phyloP scores from a whole-genome alignment of 306 rosid genomes.

The Lathyrus oleraceus region DNA sequence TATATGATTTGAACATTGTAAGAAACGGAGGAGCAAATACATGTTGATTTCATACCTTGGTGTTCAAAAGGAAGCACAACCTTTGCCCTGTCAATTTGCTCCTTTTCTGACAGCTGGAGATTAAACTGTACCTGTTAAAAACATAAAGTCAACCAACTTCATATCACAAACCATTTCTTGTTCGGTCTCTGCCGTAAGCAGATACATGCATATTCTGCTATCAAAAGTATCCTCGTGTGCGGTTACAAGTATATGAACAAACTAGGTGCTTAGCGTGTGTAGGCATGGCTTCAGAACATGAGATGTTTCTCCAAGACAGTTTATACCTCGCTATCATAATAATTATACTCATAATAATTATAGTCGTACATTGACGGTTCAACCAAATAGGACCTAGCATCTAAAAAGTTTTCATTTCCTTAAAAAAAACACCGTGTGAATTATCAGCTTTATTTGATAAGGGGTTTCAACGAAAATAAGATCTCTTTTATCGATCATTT shows the following conservation, averaged over 20 bases:
- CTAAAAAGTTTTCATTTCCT: neutral
- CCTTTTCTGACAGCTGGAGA: constrained; percentile 91
- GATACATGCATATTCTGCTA: neutral
- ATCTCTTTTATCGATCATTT: constrained; percentile 4
- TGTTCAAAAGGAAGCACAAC: constrained; percentile 97
- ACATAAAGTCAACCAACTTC: constrained; percentile 29
- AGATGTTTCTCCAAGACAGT: constrained; percentile 32
- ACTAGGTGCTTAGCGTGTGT: neutral
- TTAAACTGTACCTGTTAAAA: constrained; percentile 74
- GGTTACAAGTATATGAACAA: neutral
- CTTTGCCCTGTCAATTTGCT: constrained; percentile 75
- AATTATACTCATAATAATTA: constrained; percentile 6
- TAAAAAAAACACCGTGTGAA: constrained; percentile 9
- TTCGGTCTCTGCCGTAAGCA: neutral
- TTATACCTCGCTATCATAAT: neutral
- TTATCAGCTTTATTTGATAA: neutral
- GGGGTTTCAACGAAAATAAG: neutral
- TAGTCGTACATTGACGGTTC: neutral
- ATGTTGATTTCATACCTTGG: constrained; percentile 60
- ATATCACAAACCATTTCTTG: constrained; percentile 18
- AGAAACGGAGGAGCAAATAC: neutral
- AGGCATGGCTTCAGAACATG: constrained; percentile 1
- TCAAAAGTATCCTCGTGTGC: neutral
- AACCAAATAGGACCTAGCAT: neutral
- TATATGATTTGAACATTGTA: constrained; percentile 4